These are phyloP conservation scores for Osmozyma mogii DNA, from an alignment of 805 yeast species.

Conservation along the genomic window DNA sequence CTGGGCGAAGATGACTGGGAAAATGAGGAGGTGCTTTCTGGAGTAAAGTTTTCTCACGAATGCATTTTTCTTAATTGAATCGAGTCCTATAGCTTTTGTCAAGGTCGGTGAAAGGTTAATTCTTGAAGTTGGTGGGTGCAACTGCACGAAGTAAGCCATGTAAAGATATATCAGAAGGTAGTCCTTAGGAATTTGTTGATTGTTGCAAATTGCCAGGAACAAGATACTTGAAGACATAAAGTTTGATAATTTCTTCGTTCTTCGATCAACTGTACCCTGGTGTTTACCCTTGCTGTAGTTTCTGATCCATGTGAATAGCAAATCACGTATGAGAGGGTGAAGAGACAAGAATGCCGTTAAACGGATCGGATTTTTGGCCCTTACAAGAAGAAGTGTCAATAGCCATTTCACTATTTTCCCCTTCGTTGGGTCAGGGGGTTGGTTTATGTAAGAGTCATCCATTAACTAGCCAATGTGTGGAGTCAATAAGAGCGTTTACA, in stretches of 20 bases:
- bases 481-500: neutral
- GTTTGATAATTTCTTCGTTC: slow-evolving; percentile 17
- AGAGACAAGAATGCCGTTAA: slow-evolving; percentile 26
- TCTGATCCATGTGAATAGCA: slow-evolving; percentile 2
- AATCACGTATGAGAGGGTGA: slow-evolving; percentile 21
- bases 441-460: neutral
- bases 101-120: slow-evolving; percentile 21
- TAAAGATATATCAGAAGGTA: slow-evolving; percentile 27
- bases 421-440: slow-evolving; percentile 8
- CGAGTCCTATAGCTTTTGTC: slow-evolving; percentile 19
- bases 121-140: slow-evolving; percentile 28
- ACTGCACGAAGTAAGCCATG: slow-evolving; percentile 22
- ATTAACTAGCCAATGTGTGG: neutral
- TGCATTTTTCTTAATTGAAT: slow-evolving; percentile 12
- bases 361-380: slow-evolving; percentile 17
- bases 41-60: slow-evolving; percentile 16
- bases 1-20: slow-evolving; percentile 31
- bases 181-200: slow-evolving; percentile 27
- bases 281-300: slow-evolving; percentile 3
- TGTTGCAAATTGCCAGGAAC: slow-evolving; percentile 19
- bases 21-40: slow-evolving; percentile 26
- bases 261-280: slow-evolving; percentile 9
- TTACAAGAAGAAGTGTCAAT: slow-evolving; percentile 15
- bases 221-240: slow-evolving; percentile 15
- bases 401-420: slow-evolving; percentile 23